Evolutionary conservation across 2,329 filamentous ascomycete species (phyloP).

Genomic region (Huntiella bhutanensis): DNA sequence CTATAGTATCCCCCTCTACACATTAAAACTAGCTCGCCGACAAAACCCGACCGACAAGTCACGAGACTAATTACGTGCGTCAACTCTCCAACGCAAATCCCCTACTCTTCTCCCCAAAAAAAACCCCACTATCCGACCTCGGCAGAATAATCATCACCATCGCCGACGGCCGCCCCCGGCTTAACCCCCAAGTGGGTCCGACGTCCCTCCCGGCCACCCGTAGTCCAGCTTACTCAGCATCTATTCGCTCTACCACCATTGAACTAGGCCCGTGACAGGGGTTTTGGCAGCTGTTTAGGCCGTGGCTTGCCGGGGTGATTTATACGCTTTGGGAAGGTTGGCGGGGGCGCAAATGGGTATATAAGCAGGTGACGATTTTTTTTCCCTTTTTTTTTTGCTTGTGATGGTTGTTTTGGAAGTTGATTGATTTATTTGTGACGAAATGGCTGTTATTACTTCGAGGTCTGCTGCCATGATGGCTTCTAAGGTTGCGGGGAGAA

Average conservation of each 20-base stretch:
- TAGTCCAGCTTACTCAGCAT: background rate
- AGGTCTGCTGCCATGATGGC: constrained; percentile 7
- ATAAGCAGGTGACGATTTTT: no score
- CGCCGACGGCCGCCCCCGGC: constrained; percentile 1
- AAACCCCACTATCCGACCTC: background rate
- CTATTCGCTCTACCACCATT: no score
- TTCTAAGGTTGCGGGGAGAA: constrained; percentile 6
- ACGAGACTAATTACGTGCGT: no score
- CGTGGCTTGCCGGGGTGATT: no score
- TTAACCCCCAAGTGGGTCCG: background rate
- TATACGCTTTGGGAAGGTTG: no score
- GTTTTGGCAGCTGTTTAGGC: no score
- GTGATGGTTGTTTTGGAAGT: background rate
- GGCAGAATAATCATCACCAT: background rate
- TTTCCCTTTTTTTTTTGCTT: background rate
- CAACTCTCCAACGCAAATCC: background rate
- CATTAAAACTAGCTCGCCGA: no score
- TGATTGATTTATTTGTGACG: background rate
- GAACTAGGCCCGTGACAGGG: no score
- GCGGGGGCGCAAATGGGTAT: no score
- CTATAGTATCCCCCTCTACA: no score
- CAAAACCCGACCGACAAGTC: no score
- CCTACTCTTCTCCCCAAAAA: background rate
- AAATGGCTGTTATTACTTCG: constrained; percentile 8
- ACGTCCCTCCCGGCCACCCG: background rate